Evolutionary conservation across 257 asterid species (phyloP).

Genomic region (Salvia miltiorrhiza): DNA sequence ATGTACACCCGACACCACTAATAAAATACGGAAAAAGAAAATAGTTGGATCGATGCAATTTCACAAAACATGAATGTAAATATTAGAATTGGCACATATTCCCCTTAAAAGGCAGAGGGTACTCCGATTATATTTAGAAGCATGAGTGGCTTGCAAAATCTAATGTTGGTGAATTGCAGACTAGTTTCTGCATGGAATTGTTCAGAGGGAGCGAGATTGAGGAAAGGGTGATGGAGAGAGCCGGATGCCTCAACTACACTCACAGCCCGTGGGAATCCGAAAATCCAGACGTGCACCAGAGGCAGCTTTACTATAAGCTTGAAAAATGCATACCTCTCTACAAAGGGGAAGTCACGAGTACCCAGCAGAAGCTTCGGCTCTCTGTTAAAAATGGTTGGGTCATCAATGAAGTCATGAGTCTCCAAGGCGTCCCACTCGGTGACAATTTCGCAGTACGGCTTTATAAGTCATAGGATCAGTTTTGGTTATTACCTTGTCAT

Average conservation of each 20-base stretch:
- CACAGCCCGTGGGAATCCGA: constrained; percentile 91
- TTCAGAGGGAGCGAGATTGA: constrained; percentile 81
- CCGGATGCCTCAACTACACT: constrained; percentile 84
- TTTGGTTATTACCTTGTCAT: neutral
- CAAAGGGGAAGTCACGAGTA: constrained; percentile 90
- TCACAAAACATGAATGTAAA: too few species aligned
- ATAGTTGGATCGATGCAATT: too few species aligned
- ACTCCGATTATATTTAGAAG: too few species aligned
- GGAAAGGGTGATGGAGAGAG: constrained; percentile 84
- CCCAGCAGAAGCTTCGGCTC: constrained; percentile 78
- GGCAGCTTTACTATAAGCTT: constrained; percentile 83
- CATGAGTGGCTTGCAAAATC: too few species aligned
- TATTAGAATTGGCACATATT: too few species aligned
- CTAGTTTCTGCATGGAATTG: constrained; percentile 85
- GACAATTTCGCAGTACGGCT: constrained; percentile 66
- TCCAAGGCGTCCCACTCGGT: constrained; percentile 91
- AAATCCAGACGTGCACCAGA: constrained; percentile 71
- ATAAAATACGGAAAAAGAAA: too few species aligned
- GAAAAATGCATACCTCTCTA: constrained; percentile 72
- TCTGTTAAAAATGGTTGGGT: constrained; percentile 70
- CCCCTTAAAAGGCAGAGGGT: too few species aligned
- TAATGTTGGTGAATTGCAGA: constrained; percentile 32
- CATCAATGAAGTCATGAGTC: constrained; percentile 91
- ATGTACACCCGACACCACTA: too few species aligned
- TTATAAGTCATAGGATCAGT: neutral